A percentile compares a stretch with the other conserved stretches of the same genome.
These are phyloP conservation scores for Candida anutae DNA, from an alignment of 1,139 yeast species.

Conservation along the genomic window DNA sequence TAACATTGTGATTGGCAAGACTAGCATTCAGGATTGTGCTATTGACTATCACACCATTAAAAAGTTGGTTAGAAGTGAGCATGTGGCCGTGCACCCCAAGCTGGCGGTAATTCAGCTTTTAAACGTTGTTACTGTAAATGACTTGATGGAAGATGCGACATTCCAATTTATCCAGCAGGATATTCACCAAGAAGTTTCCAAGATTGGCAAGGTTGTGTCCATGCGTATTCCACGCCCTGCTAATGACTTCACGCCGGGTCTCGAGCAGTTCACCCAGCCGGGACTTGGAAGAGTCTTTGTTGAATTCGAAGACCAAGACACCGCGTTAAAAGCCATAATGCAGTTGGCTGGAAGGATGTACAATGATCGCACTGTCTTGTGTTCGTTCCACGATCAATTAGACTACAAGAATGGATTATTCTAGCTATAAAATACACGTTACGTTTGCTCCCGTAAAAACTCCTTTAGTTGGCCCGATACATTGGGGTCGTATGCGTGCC, in stretches of 20 bases:
- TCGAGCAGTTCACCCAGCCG: constrained; percentile 38
- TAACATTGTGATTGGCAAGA: constrained; percentile 21
- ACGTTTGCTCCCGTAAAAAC: constrained; percentile 8
- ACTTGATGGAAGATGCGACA: constrained; percentile 45
- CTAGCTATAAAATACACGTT: constrained; percentile 3
- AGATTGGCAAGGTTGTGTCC: constrained; percentile 45
- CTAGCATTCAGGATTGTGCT: constrained; percentile 30
- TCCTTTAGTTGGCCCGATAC: constrained; percentile 33
- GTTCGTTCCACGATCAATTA: constrained; percentile 53
- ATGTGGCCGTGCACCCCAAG: constrained; percentile 26
- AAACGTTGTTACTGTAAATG: constrained; percentile 60
- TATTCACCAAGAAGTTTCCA: constrained; percentile 42
- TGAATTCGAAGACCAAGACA: constrained; percentile 46
- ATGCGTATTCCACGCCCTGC: constrained; percentile 65
- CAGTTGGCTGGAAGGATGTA: constrained; percentile 64
- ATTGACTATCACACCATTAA: constrained; percentile 25
- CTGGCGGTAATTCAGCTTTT: constrained; percentile 59
- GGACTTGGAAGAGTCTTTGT: constrained; percentile 72
- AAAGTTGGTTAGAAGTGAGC: constrained; percentile 27
- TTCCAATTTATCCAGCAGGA: constrained; percentile 47
- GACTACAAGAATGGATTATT: constrained; percentile 38
- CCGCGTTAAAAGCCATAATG: constrained; percentile 51
- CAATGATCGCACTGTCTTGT: constrained; percentile 62
- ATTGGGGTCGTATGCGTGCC: constrained; percentile 61
- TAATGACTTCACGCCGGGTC: constrained; percentile 37